Percentiles rank a stretch among this genome's conserved stretches.
Conservation (phyloP, 108 stramenopile genomes). For the Cyclostephanos invisitatus region DNA sequence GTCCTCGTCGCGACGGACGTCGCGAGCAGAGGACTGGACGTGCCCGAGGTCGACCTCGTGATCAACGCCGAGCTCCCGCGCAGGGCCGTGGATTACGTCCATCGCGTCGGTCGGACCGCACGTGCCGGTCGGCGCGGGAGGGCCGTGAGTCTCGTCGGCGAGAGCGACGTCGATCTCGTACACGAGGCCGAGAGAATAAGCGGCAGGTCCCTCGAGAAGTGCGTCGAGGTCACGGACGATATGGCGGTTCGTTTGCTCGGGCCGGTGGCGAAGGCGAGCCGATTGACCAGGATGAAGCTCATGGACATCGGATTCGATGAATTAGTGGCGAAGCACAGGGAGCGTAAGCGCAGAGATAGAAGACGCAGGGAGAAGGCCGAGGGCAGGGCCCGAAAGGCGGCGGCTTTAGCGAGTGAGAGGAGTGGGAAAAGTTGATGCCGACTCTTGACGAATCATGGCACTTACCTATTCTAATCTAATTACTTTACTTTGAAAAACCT, state of each 20-base stretch:
- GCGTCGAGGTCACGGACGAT: slow-evolving; percentile 80
- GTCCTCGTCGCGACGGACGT: slow-evolving; percentile 98
- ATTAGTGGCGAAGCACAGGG: slow-evolving; percentile 82
- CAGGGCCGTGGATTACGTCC: slow-evolving; percentile 93
- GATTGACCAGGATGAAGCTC: slow-evolving; percentile 86
- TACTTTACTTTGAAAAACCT: too few species aligned
- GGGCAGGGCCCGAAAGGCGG: slow-evolving; percentile 41
- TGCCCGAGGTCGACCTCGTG: slow-evolving; percentile 96
- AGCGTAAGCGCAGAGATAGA: slow-evolving; percentile 79
- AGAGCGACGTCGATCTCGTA: slow-evolving; percentile 79
- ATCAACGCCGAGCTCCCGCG: slow-evolving; percentile 95
- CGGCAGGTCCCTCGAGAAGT: slow-evolving; percentile 76
- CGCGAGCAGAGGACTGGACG: slow-evolving; percentile 95
- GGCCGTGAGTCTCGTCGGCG: slow-evolving; percentile 93
- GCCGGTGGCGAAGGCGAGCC: slow-evolving; percentile 85
- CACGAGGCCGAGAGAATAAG: slow-evolving; percentile 82
- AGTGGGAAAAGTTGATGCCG: neutral
- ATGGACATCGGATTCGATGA: slow-evolving; percentile 93
- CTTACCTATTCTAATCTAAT: too few species aligned
- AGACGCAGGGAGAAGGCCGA: slow-evolving; percentile 78
- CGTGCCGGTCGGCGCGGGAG: slow-evolving; percentile 94
- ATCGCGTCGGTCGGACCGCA: slow-evolving; percentile 97
- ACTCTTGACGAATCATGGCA: too few species aligned
- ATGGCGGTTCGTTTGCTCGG: slow-evolving; percentile 78
- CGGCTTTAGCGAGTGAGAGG: slow-evolving; percentile 21